Evolutionary conservation across 306 rosid species (phyloP), one percentile per base, ranked within the genome.

Genomic region (Ochetophila trinervis): DNA sequence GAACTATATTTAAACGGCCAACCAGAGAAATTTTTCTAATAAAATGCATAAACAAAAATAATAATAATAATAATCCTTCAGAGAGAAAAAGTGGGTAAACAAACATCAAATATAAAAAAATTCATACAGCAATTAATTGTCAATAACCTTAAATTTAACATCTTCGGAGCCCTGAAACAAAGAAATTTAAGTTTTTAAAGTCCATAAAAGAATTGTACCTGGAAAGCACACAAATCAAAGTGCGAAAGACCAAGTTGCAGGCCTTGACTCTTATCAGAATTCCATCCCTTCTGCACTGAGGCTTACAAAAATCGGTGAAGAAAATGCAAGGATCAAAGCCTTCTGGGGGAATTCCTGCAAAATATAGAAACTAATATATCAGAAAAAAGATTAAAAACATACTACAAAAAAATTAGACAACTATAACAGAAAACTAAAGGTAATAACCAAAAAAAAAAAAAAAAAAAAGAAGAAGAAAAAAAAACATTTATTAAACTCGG

Each of bases 311-410:
- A 81, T 73, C 84, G 51, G 37, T 44, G 63, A 73, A 58, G 8
- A 69, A 54, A 62, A 37, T 20, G 66, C 54, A 49, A 78, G 71
- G 68, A 78, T 78, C 80, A 87, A 65, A 69, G 17, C 69, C 65
- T 68, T 63, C 58, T 40, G n/a, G 64, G 23, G 2, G 44, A 65
- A 71, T 30, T 63, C 57, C 71, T 60, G 73, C 69, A 48, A 73
- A 44, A 18, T 48, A 68, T 9, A 57, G 27, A 13, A 58, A 55
- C 71, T 59, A 55, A n/a, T 66, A 72, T 60, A 54, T 76, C 34
- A 35, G 55, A 67, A 57, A 71, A 32, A 16, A 45, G 22, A 8
- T 17, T 8, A 47, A 8, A 1, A 15, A 22, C 14, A 18, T 36
- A 0, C 8, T 48, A 17, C 9, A 0, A 50, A 49, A 2, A 27